These are phyloP conservation scores for Aspergillus jensenii DNA, from an alignment of 2,329 filamentous ascomycete species.

Conservation along the genomic window DNA sequence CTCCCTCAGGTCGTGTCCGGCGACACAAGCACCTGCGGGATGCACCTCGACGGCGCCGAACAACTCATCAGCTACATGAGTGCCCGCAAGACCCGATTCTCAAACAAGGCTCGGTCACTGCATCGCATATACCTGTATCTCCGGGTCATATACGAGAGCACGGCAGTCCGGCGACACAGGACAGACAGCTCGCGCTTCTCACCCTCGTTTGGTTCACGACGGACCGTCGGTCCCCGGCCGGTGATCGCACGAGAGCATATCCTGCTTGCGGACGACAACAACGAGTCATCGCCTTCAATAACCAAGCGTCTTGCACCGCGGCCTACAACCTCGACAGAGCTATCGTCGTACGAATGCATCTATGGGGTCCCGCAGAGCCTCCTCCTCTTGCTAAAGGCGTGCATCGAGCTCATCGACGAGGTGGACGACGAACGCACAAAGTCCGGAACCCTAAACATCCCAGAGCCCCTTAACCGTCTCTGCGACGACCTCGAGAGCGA, in stretches of 20 bases:
- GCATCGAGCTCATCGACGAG: constrained; percentile 9
- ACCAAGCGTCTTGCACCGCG: background rate
- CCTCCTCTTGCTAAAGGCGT: background rate
- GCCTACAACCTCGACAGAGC: background rate
- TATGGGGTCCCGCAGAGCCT: constrained; percentile 7
- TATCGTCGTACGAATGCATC: constrained; percentile 6
- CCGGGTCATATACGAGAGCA: constrained; percentile 11
- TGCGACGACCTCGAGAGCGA: constrained; percentile 5
- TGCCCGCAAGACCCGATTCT: background rate
- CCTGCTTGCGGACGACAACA: background rate
- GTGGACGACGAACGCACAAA: background rate
- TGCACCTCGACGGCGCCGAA: constrained; percentile 9
- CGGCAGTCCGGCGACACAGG: background rate
- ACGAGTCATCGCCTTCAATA: background rate
- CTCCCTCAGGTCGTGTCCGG: constrained; percentile 9
- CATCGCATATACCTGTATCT: constrained; percentile 13
- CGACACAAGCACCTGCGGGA: constrained; percentile 7
- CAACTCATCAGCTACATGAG: constrained; percentile 5
- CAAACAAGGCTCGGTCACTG: constrained; percentile 5
- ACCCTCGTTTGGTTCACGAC: background rate
- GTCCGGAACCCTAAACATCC: background rate
- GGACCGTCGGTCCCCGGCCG: background rate
- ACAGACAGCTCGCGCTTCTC: background rate
- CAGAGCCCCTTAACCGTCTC: background rate
- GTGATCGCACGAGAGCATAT: background rate